These are phyloP conservation scores for Venustampulla echinocandica DNA, from an alignment of 495 filamentous ascomycete genomes.

Conservation along the genomic window DNA sequence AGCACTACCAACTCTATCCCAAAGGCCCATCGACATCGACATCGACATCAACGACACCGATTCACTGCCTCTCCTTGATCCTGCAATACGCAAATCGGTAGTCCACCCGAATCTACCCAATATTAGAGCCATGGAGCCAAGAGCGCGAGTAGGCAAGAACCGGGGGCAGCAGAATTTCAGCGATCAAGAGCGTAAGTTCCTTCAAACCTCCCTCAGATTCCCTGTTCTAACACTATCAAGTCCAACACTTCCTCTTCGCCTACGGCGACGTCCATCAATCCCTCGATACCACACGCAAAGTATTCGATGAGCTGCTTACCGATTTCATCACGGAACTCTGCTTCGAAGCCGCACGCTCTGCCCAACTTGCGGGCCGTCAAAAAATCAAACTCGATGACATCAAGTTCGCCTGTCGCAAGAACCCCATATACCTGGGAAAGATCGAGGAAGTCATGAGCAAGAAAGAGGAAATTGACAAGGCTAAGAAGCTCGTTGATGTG, in stretches of 20 bases:
- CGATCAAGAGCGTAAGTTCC: slow-evolving; percentile 61
- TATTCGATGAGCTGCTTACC: slow-evolving; percentile 89
- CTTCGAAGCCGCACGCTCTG: slow-evolving; percentile 76
- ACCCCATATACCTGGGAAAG: slow-evolving; percentile 77
- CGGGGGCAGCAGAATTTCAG: slow-evolving; percentile 84
- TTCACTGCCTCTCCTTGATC: no score
- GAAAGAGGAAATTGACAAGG: slow-evolving; percentile 68
- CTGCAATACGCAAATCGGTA: no score
- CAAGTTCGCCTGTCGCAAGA: slow-evolving; percentile 80
- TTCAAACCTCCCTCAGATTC: slow-evolving; percentile 1
- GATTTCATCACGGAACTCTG: slow-evolving; percentile 84
- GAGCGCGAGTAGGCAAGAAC: slow-evolving; percentile 69
- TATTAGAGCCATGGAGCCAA: slow-evolving; percentile 72
- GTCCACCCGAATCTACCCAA: no score
- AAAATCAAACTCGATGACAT: slow-evolving; percentile 98
- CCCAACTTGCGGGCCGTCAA: slow-evolving; percentile 72
- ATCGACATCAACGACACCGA: no score
- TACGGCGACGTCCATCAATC: slow-evolving; percentile 68
- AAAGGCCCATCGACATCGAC: no score
- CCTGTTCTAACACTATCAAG: slow-evolving; percentile 33
- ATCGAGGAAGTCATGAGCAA: slow-evolving; percentile 79
- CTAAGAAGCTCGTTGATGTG: slow-evolving; percentile 60
- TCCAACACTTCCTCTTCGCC: slow-evolving; percentile 73
- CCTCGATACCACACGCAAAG: slow-evolving; percentile 71
- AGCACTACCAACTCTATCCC: no score